These are phyloP conservation scores for Podospora pseudoanserina DNA, from an alignment of 495 filamentous ascomycete genomes.

Conservation along the genomic window DNA sequence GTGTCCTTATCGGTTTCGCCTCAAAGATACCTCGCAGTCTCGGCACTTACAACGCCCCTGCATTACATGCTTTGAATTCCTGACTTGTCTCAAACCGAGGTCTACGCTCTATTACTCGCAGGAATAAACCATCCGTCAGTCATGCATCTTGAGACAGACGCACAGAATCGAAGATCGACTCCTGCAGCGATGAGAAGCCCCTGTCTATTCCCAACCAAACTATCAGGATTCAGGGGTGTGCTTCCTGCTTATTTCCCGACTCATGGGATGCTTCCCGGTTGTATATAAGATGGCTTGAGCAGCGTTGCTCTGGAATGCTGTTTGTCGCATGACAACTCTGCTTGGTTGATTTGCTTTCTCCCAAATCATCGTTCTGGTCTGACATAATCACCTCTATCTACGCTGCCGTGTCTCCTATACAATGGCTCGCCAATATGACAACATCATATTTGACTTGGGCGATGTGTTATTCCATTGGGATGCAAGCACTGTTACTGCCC, in stretches of 20 bases:
- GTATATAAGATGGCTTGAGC: too few species aligned
- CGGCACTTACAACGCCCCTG: not conserved
- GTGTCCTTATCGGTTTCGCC: not conserved
- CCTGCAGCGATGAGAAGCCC: too few species aligned
- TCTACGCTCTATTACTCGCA: not conserved
- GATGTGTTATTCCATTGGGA: slow-evolving; percentile 18
- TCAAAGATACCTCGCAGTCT: not conserved
- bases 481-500: slow-evolving; percentile 4
- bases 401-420: not conserved
- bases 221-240: too few species aligned
- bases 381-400: not conserved
- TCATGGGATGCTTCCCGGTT: too few species aligned
- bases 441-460: slow-evolving; percentile 14
- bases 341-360: not conserved
- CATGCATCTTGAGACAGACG: too few species aligned
- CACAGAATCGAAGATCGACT: too few species aligned
- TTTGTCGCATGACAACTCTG: too few species aligned
- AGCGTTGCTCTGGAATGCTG: too few species aligned
- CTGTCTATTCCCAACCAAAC: too few species aligned
- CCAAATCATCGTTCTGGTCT: not conserved
- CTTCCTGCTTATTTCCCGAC: too few species aligned
- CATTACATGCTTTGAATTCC: not conserved
- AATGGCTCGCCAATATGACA: slow-evolving; percentile 12
- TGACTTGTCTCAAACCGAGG: not conserved
- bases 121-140: too few species aligned